These are phyloP conservation scores for Phytophthora constricta DNA, from an alignment of 352 stramenopile genomes.

Conservation along the genomic window DNA sequence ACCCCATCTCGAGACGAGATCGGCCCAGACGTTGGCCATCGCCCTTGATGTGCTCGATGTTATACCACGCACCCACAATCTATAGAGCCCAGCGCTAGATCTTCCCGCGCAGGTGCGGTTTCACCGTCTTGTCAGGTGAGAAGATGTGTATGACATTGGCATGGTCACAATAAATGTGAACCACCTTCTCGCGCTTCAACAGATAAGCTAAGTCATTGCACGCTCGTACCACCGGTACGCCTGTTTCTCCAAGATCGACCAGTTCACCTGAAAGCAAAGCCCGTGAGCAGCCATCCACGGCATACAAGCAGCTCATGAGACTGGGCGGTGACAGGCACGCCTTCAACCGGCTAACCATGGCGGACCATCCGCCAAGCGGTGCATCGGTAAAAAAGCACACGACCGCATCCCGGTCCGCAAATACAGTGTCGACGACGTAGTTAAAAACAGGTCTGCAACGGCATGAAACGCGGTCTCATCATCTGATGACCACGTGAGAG, in stretches of 20 bases:
- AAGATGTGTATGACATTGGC: constrained; percentile 29
- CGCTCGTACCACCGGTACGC: constrained; percentile 7
- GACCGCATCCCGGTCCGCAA: background rate
- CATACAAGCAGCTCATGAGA: constrained; percentile 3
- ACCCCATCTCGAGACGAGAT: background rate
- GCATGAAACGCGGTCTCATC: background rate
- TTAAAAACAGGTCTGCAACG: background rate
- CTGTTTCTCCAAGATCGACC: constrained; percentile 16
- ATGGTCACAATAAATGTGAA: constrained; percentile 6
- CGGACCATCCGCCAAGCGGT: too few species aligned
- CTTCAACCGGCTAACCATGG: background rate
- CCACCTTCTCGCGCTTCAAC: background rate
- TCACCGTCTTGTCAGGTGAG: constrained; percentile 9
- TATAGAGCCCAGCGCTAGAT: constrained; percentile 20
- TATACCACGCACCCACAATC: constrained; percentile 12
- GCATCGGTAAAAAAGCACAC: too few species aligned
- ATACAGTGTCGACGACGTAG: background rate
- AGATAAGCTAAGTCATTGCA: background rate
- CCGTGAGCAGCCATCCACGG: background rate
- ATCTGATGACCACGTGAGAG: background rate
- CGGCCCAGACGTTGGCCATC: constrained; percentile 1
- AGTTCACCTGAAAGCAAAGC: constrained; percentile 5
- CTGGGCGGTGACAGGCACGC: background rate
- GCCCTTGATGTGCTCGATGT: constrained; percentile 21
- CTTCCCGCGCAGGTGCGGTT: constrained; percentile 21